These are phyloP conservation scores for Acacia crassicarpa DNA, from an alignment of 306 rosid genomes.

Conservation along the genomic window DNA sequence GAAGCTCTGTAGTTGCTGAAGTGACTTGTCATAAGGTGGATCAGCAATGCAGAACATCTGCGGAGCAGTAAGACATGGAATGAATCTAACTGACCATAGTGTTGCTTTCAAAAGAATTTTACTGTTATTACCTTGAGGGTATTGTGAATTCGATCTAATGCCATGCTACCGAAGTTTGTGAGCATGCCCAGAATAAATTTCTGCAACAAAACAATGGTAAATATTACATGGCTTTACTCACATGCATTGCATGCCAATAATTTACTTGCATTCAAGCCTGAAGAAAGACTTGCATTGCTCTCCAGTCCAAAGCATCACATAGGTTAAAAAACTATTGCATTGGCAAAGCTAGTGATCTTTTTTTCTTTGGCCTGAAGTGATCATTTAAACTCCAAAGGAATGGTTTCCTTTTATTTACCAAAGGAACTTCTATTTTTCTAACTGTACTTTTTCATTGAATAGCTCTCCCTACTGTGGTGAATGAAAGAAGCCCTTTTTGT, in stretches of 20 bases:
- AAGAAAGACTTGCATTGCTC: background rate
- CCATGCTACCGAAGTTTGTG: constrained; percentile 93
- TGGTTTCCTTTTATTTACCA: background rate
- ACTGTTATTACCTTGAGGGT: constrained; percentile 78
- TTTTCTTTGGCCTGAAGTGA: no score
- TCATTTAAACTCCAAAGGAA: background rate
- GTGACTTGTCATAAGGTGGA: constrained; percentile 87
- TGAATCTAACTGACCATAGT: constrained; percentile 5
- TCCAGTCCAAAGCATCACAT: background rate
- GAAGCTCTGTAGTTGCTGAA: constrained; percentile 88
- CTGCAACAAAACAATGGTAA: constrained; percentile 43
- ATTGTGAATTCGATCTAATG: constrained; percentile 89
- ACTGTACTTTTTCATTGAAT: constrained; percentile 7
- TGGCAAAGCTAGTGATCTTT: background rate
- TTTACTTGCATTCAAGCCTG: constrained; percentile 10
- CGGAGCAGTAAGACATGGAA: constrained; percentile 24
- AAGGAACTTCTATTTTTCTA: background rate
- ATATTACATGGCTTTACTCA: constrained; percentile 14
- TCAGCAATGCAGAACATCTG: constrained; percentile 96
- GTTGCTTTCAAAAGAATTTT: background rate
- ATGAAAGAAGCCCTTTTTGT: constrained; percentile 5
- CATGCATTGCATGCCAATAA: constrained; percentile 19
- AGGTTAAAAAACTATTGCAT: background rate
- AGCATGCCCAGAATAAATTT: constrained; percentile 97
- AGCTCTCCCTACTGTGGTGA: background rate